A percentile compares a stretch with the other conserved stretches of the same genome.
phyloP scores from a whole-genome alignment of 1,284 basidiomycete genomes.

The Cutaneotrichosporon sp. region DNA sequence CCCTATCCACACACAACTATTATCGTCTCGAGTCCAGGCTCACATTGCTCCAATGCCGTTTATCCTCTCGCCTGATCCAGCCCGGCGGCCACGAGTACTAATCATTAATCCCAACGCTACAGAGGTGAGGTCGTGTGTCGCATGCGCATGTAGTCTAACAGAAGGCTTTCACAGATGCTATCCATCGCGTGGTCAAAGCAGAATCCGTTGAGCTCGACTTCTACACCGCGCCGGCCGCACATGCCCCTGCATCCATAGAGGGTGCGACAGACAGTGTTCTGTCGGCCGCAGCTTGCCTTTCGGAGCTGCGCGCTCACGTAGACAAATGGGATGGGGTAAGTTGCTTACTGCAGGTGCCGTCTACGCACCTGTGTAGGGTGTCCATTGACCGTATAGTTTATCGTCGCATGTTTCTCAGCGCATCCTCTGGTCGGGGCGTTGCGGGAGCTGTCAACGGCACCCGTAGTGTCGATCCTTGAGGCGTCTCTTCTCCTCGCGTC shows the following conservation, averaged over 20 bases:
- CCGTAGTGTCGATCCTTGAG: constrained; percentile 54
- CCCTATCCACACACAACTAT: no score
- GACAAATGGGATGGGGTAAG: constrained; percentile 27
- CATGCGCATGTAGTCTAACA: neutral
- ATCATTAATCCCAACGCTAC: constrained; percentile 57
- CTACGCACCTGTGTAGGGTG: constrained; percentile 8
- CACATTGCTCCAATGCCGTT: neutral
- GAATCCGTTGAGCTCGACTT: constrained; percentile 29
- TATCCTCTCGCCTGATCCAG: constrained; percentile 8
- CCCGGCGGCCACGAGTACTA: constrained; percentile 38
- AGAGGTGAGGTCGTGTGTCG: constrained; percentile 15
- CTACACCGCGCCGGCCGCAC: constrained; percentile 49
- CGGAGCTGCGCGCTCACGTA: constrained; percentile 15
- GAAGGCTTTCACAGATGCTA: constrained; percentile 19
- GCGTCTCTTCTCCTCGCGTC: constrained; percentile 48
- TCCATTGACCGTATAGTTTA: constrained; percentile 34
- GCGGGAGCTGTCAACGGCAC: constrained; percentile 41
- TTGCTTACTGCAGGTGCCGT: no score
- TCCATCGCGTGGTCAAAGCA: constrained; percentile 1
- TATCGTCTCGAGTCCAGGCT: neutral
- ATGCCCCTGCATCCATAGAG: constrained; percentile 50
- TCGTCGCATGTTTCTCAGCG: constrained; percentile 55
- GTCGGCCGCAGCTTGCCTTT: constrained; percentile 48
- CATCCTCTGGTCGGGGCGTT: constrained; percentile 53
- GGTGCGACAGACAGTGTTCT: constrained; percentile 47